A percentile compares a stretch with the other conserved stretches of the same genome.
Conservation (phyloP, 2,329 filamentous ascomycete species). For the Ophiocordyceps camponoti-rufipedis region DNA sequence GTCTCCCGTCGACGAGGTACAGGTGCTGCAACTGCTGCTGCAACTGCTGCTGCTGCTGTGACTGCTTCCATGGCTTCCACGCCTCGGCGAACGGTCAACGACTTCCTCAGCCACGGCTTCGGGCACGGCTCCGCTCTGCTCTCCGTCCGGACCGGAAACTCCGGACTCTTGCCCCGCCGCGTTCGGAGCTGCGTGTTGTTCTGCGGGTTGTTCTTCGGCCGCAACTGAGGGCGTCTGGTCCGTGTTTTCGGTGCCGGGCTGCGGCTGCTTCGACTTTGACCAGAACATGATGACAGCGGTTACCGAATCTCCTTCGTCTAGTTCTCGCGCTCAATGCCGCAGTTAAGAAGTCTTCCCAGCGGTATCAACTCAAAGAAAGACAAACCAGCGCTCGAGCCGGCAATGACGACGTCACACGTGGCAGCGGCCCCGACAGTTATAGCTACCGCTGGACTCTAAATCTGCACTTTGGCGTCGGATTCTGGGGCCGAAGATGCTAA, state of each 20-base stretch:
- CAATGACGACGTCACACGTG: background rate
- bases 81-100: background rate
- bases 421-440: background rate
- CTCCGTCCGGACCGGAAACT: background rate
- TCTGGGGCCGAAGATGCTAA: background rate
- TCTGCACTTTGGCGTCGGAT: background rate
- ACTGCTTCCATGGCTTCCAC: background rate
- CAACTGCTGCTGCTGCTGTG: background rate
- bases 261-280: background rate
- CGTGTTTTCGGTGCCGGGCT: background rate
- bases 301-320: background rate
- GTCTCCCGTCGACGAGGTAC: background rate
- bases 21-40: background rate
- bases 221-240: background rate
- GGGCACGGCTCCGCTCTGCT: background rate
- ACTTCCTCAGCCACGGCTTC: background rate
- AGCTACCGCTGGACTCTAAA: background rate
- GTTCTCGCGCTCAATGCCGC: background rate
- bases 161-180: too few species aligned
- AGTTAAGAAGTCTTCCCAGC: too few species aligned
- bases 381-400: background rate
- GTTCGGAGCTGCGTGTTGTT: too few species aligned
- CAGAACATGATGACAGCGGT: background rate
- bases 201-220: background rate
- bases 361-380: background rate